A percentile compares a stretch with the other conserved stretches of the same genome.
Evolutionary conservation across 140 eudicot species (phyloP).

Genomic region (Ambrosia hybrid): DNA sequence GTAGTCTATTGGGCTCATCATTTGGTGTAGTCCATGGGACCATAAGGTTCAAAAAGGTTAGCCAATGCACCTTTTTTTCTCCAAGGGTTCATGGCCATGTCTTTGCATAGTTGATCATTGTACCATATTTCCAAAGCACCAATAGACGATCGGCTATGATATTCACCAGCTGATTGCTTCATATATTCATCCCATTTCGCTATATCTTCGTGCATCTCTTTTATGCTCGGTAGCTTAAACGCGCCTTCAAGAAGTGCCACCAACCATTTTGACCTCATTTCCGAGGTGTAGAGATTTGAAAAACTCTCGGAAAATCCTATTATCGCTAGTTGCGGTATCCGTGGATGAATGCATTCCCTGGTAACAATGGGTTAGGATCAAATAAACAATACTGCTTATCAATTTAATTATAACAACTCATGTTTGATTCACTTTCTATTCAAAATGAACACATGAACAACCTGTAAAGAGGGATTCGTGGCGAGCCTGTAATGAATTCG

Average conservation of each 20-base stretch:
- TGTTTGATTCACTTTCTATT: not conserved
- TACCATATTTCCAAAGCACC: conserved; percentile 61
- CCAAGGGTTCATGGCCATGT: conserved; percentile 55
- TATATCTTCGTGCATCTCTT: conserved; percentile 57
- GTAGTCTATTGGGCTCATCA: conserved; percentile 10
- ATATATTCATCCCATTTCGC: conserved; percentile 48
- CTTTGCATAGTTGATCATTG: conserved; percentile 63
- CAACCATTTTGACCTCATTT: conserved; percentile 62
- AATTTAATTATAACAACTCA: not conserved
- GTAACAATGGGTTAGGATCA: not conserved
- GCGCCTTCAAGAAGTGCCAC: conserved; percentile 54
- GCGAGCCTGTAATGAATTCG: conserved; percentile 29
- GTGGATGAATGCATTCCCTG: conserved; percentile 67
- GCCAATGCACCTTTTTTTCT: conserved; percentile 49
- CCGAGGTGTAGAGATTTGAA: conserved; percentile 54
- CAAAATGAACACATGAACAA: conserved; percentile 2
- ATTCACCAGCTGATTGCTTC: conserved; percentile 39
- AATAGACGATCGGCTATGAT: conserved; percentile 42
- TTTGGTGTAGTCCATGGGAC: conserved; percentile 51
- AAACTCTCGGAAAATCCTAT: conserved; percentile 60
- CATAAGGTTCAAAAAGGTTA: conserved; percentile 56
- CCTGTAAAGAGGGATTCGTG: conserved; percentile 58
- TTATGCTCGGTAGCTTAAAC: conserved; percentile 52
- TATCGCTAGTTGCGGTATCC: conserved; percentile 61
- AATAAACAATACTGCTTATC: not conserved